phyloP scores from a whole-genome alignment of 495 filamentous ascomycete genomes.

The Hypomontagnella submonticulosa region DNA sequence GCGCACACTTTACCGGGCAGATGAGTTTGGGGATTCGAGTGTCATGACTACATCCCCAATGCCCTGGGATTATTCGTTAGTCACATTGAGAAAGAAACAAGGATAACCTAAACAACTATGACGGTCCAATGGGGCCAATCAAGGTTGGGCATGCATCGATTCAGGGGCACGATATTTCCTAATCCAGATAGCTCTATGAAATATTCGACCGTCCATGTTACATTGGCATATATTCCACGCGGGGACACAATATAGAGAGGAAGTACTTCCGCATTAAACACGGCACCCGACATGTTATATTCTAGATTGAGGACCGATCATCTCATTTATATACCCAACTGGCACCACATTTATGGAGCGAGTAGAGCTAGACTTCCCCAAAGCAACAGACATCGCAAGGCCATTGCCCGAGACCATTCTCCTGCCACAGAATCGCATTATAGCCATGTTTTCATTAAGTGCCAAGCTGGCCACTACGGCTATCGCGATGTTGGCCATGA shows the following conservation, averaged over 20 bases:
- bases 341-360: not conserved
- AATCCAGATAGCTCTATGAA: not conserved
- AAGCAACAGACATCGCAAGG: not conserved
- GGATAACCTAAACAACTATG: no score
- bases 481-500: not conserved
- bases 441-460: constrained; percentile 15
- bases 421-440: not conserved
- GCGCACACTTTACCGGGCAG: no score
- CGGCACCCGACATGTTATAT: constrained; percentile 23
- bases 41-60: no score
- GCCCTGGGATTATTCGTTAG: no score
- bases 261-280: constrained; percentile 28
- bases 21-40: no score
- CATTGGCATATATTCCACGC: constrained; percentile 29
- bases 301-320: not conserved
- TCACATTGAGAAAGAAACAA: no score
- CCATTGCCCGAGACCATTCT: not conserved
- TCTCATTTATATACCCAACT: constrained; percentile 8
- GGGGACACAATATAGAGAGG: constrained; percentile 33
- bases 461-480: constrained; percentile 14
- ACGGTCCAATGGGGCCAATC: not conserved
- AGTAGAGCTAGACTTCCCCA: not conserved
- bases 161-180: not conserved
- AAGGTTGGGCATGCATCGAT: not conserved
- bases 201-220: constrained; percentile 11